A percentile compares a stretch with the other conserved stretches of the same genome.
Evolutionary conservation across 352 stramenopile species (phyloP).

Genomic region (Pythium aquatile): DNA sequence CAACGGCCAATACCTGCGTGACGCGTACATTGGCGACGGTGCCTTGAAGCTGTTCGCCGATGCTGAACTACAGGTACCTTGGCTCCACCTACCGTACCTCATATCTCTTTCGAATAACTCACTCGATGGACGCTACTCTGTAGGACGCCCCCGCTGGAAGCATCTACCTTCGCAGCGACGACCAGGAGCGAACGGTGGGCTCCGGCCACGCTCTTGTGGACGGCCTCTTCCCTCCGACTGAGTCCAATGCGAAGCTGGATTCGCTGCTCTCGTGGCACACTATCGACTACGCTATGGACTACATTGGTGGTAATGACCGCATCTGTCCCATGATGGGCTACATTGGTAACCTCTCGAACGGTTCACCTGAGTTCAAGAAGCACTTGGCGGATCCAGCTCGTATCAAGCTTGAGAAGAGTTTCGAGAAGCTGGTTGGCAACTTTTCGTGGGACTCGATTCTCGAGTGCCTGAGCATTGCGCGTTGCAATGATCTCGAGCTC

Average conservation of each 20-base stretch:
- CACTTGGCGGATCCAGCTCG: slow-evolving; percentile 48
- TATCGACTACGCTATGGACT: slow-evolving; percentile 70
- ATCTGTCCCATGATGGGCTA: slow-evolving; percentile 78
- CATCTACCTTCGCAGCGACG: slow-evolving; percentile 83
- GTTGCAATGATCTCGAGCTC: slow-evolving; percentile 74
- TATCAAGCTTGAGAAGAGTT: slow-evolving; percentile 55
- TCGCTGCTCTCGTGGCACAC: slow-evolving; percentile 78
- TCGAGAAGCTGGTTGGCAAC: slow-evolving; percentile 63
- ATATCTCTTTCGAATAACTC: neutral
- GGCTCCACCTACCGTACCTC: neutral
- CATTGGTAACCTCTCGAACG: slow-evolving; percentile 60
- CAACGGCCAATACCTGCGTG: slow-evolving; percentile 62
- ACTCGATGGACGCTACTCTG: neutral
- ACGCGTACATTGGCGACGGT: slow-evolving; percentile 74
- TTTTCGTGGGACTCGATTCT: slow-evolving; percentile 81
- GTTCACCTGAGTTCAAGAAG: slow-evolving; percentile 50
- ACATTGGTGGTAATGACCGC: slow-evolving; percentile 76
- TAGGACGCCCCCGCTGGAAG: slow-evolving; percentile 22
- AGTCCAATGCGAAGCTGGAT: slow-evolving; percentile 42
- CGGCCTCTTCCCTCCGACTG: slow-evolving; percentile 69
- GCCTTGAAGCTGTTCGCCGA: slow-evolving; percentile 68
- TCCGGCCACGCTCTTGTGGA: slow-evolving; percentile 83
- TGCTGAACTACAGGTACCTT: slow-evolving; percentile 59
- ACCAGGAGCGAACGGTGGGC: slow-evolving; percentile 80
- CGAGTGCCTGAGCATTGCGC: slow-evolving; percentile 78